phyloP scores from a whole-genome alignment of 441 rosid genomes.

The Populus hybrid region DNA sequence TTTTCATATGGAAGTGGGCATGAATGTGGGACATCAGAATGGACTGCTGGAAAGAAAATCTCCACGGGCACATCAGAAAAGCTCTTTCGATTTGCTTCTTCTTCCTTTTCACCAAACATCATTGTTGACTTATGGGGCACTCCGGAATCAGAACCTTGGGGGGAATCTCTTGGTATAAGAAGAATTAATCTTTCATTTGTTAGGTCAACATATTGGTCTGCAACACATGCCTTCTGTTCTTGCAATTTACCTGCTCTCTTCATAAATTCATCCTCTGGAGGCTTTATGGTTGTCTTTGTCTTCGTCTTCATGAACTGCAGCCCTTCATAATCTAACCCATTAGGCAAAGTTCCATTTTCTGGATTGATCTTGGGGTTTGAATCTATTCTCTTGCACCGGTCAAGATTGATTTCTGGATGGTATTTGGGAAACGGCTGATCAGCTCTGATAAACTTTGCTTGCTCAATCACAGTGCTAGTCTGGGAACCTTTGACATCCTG shows the following conservation, averaged over 20 bases:
- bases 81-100: conserved; percentile 44
- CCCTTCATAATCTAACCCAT: conserved; percentile 33
- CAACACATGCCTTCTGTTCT: conserved; percentile 30
- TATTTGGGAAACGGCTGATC: conserved; percentile 34
- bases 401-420: background rate
- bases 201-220: background rate
- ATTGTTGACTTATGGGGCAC: conserved; percentile 37
- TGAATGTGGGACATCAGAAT: conserved; percentile 40
- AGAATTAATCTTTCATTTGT: conserved; percentile 43
- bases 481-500: conserved; percentile 26
- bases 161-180: conserved; percentile 45
- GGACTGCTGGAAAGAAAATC: conserved; percentile 23
- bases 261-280: conserved; percentile 32
- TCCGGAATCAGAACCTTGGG: conserved; percentile 32
- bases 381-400: conserved; percentile 34
- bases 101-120: conserved; percentile 30
- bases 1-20: conserved; percentile 40
- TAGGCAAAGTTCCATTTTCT: conserved; percentile 31
- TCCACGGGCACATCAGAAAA: conserved; percentile 33
- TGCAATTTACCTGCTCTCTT: conserved; percentile 40
- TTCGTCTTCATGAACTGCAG: conserved; percentile 30
- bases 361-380: conserved; percentile 28
- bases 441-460: conserved; percentile 25
- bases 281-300: conserved; percentile 29
- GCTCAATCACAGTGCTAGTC: conserved; percentile 25